Evolutionary conservation across 139 green algal genomes (phyloP).

Genomic region (Coelastrella sp.): DNA sequence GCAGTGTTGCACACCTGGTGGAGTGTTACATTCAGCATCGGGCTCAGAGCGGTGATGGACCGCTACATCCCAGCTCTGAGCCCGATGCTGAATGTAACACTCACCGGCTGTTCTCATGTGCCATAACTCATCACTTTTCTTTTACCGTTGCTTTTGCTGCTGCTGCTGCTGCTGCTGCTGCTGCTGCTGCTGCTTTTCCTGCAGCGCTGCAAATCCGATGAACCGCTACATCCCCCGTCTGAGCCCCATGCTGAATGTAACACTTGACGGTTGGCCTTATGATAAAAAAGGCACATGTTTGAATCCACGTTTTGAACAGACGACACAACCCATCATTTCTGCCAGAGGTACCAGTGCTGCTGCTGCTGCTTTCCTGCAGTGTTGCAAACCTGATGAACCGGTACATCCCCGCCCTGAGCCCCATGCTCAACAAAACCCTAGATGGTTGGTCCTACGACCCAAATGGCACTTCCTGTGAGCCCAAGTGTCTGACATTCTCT

Average conservation of each 20-base stretch:
- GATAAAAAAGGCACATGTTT: not conserved
- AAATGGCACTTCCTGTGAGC: not conserved
- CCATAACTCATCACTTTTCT: too few relatives aligned
- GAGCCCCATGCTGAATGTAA: not conserved
- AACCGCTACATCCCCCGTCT: not conserved
- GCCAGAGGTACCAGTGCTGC: too few relatives aligned
- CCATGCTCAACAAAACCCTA: slow-evolving; percentile 1
- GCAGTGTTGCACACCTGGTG: slow-evolving; percentile 2
- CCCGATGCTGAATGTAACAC: not conserved
- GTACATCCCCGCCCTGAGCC: not conserved
- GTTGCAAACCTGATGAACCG: not conserved
- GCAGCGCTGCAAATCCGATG: too few relatives aligned
- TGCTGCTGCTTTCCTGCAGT: not conserved
- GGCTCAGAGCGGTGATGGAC: too few relatives aligned
- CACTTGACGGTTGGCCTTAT: not conserved
- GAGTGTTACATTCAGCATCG: too few relatives aligned
- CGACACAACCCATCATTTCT: too few relatives aligned
- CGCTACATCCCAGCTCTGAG: not conserved
- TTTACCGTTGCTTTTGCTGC: not conserved
- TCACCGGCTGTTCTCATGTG: not conserved
- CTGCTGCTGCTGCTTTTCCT: too few relatives aligned
- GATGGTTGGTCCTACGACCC: slow-evolving; percentile 2
- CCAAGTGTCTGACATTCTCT: slow-evolving; percentile 4
- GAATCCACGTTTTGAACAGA: too few relatives aligned
- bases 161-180: too few relatives aligned